These are phyloP conservation scores for Erucastrum elatum DNA, from an alignment of 345 rosid genomes.

Conservation along the genomic window DNA sequence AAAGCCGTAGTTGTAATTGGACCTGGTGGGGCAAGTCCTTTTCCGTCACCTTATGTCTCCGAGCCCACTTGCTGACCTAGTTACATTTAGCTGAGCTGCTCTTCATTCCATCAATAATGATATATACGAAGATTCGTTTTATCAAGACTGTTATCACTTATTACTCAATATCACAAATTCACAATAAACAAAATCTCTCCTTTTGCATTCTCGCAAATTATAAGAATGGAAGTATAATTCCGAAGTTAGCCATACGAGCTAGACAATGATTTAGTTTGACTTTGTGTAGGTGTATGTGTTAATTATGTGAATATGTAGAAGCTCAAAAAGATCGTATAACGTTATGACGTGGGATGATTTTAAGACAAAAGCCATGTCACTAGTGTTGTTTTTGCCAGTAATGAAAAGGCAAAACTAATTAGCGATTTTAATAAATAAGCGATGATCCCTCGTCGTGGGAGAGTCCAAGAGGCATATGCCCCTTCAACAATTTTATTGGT, in stretches of 20 bases:
- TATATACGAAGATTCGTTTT: background rate
- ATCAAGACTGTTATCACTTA: background rate
- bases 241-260: no score
- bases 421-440: background rate
- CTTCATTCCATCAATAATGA: slow-evolving; percentile 11
- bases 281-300: background rate
- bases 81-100: slow-evolving; percentile 20
- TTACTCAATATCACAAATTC: background rate
- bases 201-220: background rate
- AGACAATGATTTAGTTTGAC: background rate
- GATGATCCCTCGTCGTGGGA: slow-evolving; percentile 37
- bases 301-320: background rate
- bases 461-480: slow-evolving; percentile 44
- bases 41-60: slow-evolving; percentile 18
- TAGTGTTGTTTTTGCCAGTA: slow-evolving; percentile 21
- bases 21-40: slow-evolving; percentile 14
- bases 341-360: slow-evolving; percentile 11
- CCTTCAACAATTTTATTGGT: slow-evolving; percentile 37
- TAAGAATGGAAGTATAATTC: no score
- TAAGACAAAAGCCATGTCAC: slow-evolving; percentile 11
- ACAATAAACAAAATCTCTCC: background rate
- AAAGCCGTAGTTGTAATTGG: slow-evolving; percentile 33
- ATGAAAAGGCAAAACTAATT: slow-evolving; percentile 26
- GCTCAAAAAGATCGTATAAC: background rate
- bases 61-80: slow-evolving; percentile 38